A percentile compares a stretch with the other conserved stretches of the same genome.
These are phyloP conservation scores for Heterobasidion irregulare DNA, from an alignment of 1,284 basidiomycete genomes.

Conservation along the genomic window DNA sequence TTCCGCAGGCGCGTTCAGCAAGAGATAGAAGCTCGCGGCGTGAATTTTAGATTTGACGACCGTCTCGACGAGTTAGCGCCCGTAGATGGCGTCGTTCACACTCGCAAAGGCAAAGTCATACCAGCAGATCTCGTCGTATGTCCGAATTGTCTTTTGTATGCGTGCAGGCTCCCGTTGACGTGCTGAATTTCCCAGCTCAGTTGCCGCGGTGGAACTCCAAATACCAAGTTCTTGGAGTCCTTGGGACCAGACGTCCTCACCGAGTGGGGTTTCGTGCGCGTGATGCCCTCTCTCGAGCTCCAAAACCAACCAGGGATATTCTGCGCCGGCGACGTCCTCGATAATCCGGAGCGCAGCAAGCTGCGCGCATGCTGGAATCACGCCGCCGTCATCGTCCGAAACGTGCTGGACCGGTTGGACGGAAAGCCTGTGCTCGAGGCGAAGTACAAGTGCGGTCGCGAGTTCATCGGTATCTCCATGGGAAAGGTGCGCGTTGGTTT, in stretches of 20 bases:
- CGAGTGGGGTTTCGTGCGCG: constrained; percentile 31
- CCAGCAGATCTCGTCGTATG: constrained; percentile 51
- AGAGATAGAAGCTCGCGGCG: constrained; percentile 30
- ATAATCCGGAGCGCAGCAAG: neutral
- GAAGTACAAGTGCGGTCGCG: neutral
- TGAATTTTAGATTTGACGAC: constrained; percentile 47
- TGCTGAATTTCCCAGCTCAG: neutral
- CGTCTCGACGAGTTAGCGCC: constrained; percentile 34
- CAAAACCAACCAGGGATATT: constrained; percentile 38
- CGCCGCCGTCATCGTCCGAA: constrained; percentile 1
- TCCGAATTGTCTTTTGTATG: neutral
- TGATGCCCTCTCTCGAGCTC: constrained; percentile 45
- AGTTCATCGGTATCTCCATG: neutral
- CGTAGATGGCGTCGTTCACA: constrained; percentile 28
- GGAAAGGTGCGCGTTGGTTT: constrained; percentile 1
- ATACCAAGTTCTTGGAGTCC: constrained; percentile 3
- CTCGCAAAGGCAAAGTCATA: constrained; percentile 42
- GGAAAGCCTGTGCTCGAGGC: neutral
- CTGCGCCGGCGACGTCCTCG: constrained; percentile 49
- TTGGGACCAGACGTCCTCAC: constrained; percentile 34
- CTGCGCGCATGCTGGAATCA: neutral
- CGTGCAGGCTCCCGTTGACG: neutral
- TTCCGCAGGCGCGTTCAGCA: constrained; percentile 38
- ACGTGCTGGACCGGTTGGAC: constrained; percentile 1
- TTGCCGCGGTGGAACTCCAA: too few relatives aligned